Base-by-base conservation (phyloP, 164 flowering plant species). In the Annona cherimola region DNA sequence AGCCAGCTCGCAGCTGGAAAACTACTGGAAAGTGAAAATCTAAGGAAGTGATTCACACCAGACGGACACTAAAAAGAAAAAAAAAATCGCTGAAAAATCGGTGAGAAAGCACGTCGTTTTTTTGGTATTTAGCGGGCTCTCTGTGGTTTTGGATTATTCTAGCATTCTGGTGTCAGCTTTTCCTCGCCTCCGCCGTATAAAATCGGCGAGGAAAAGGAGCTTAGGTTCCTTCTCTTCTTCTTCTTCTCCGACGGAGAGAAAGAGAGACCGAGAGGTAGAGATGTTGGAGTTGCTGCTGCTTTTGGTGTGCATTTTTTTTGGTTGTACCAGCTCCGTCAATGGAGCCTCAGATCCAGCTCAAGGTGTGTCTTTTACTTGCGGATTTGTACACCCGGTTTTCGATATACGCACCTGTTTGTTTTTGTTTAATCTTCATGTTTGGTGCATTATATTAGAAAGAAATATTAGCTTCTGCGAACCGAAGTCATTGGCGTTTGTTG, bases 61-160 rank as follows among this genome's bases (percentile, higher is more conserved):
- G 8, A 62, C 45, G 45, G 54, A 54, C n/a, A 43, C 4, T 42
- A 42, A 20, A 20, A 54, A n/a, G 43, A 2, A 19, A 9, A n/a
- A 3, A 14, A 20, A 43, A 64, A 55, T 20, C 42, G 41, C 69
- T 8, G 14, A 50, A 46, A 46, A 50, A 50, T 50, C 57, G 3
- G 57, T 50, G 4, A 46, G 57, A 55, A 69, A 70, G 64, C 60
- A 46, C 54, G 66, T 75, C 43, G 45, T 16, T 54, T 69, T 69
- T 66, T 57, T 35, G 9, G 69, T 42, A 19, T 63, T 46, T 26
- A 69, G 16, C 55, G 67, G 35, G 66, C 63, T 69, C 68, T 78
- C 80, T 71, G 78, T 86, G 84, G 82, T 83, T 77, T 80, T 79
- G 83, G 87, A 81, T 84, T 81, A 83, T 83, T 80, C 78, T 79